A percentile compares a stretch with the other conserved stretches of the same genome.
Conservation (phyloP, 2,329 filamentous ascomycete genomes). For the Tolypocladium nubicola region DNA sequence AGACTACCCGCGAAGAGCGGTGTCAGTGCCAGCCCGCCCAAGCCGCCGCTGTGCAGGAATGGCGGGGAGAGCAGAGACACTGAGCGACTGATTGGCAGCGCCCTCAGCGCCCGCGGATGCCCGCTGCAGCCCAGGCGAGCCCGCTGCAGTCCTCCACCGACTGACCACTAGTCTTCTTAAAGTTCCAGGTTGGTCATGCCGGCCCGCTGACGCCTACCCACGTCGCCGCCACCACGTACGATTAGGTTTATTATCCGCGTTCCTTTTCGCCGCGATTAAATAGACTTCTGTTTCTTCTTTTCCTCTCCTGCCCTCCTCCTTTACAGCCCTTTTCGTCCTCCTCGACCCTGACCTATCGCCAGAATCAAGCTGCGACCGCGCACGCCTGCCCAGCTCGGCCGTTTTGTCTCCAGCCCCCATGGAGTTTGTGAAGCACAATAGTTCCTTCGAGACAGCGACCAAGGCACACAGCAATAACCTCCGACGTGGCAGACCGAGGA, state of each 20-base stretch:
- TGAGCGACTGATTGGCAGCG: neutral
- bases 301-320: neutral
- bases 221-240: neutral
- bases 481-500: slow-evolving; percentile 1
- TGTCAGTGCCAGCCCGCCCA: neutral
- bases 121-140: too few relatives aligned
- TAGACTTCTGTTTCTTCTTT: neutral
- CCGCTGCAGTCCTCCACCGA: neutral
- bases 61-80: neutral
- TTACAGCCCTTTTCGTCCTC: neutral
- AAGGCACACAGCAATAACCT: neutral
- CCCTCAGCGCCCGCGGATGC: neutral
- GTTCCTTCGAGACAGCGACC: neutral
- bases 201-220: neutral
- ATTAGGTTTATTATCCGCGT: neutral
- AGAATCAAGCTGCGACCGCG: neutral
- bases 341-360: neutral
- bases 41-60: neutral
- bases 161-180: neutral
- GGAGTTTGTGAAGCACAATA: neutral
- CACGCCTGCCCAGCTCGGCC: neutral
- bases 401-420: slow-evolving; percentile 1
- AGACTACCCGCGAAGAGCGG: neutral
- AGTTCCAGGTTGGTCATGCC: neutral
- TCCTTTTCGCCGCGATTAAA: neutral